Evolutionary conservation across 257 asterid species (phyloP).

Genomic region (Solanum sparsipilum): DNA sequence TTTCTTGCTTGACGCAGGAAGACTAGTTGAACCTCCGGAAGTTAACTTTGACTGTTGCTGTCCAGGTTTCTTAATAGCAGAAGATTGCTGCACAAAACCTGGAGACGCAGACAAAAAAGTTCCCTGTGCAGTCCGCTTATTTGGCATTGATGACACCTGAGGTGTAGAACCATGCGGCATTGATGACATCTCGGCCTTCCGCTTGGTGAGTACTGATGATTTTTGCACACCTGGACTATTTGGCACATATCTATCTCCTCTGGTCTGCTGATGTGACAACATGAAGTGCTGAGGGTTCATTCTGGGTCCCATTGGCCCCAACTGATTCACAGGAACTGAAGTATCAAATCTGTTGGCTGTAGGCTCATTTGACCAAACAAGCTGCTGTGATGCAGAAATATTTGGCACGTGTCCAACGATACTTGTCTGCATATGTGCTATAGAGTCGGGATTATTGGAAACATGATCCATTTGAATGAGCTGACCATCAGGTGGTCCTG

Average conservation of each 20-base stretch:
- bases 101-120: conserved; percentile 17
- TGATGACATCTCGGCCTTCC: conserved; percentile 66
- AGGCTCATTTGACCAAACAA: conserved; percentile 15
- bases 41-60: conserved; percentile 29
- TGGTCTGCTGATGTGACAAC: conserved; percentile 21
- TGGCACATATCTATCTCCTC: conserved; percentile 8
- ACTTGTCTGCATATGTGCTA: conserved; percentile 33
- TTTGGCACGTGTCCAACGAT: conserved; percentile 25
- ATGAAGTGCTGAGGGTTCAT: conserved; percentile 21
- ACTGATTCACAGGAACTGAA: conserved; percentile 10
- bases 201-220: conserved; percentile 38
- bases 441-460: conserved; percentile 32
- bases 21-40: conserved; percentile 25
- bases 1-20: conserved; percentile 30
- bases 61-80: conserved; percentile 21
- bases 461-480: conserved; percentile 49
- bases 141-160: conserved; percentile 31
- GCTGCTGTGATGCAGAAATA: conserved; percentile 7
- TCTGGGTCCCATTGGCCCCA: conserved; percentile 16
- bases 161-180: conserved; percentile 13
- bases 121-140: conserved; percentile 41
- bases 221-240: conserved; percentile 25
- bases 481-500: conserved; percentile 24
- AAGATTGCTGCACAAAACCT: conserved; percentile 22
- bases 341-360: conserved; percentile 18